Conservation (phyloP, 2,329 filamentous ascomycete genomes). For the Cylindrodendrum hubeiense region DNA sequence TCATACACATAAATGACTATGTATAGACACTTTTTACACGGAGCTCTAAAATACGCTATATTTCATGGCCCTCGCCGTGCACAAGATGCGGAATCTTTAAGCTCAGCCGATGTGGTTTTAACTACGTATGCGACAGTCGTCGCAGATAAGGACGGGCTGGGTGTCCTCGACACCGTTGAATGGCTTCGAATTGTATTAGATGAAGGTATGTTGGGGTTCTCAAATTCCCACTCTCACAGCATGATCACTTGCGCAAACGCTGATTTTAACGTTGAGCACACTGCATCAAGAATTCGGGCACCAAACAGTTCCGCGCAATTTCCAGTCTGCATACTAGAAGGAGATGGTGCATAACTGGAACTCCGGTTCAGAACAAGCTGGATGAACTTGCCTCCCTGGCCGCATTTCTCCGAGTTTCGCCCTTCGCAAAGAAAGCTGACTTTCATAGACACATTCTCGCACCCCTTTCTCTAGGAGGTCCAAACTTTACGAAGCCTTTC, state of each 20-base stretch:
- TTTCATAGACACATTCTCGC: constrained; percentile 14
- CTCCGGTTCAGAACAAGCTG: constrained; percentile 66
- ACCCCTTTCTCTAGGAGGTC: constrained; percentile 8
- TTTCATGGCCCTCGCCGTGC: constrained; percentile 54
- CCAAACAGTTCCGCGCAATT: constrained; percentile 57
- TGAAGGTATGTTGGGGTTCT: too few species aligned
- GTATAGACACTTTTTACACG: constrained; percentile 47
- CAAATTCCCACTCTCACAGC: too few species aligned
- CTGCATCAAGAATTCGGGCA: constrained; percentile 57
- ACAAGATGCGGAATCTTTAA: constrained; percentile 41
- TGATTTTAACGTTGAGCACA: too few species aligned
- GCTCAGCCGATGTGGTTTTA: constrained; percentile 55
- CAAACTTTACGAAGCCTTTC: constrained; percentile 10
- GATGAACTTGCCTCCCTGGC: constrained; percentile 55
- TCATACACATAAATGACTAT: background rate
- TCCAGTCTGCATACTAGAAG: constrained; percentile 54
- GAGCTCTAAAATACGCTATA: constrained; percentile 42
- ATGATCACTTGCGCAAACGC: too few species aligned
- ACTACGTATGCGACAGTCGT: constrained; percentile 62
- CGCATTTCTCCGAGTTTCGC: constrained; percentile 25
- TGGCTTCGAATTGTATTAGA: constrained; percentile 60
- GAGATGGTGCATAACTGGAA: constrained; percentile 66
- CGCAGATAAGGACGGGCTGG: constrained; percentile 46
- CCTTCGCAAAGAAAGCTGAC: background rate
- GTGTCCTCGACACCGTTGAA: constrained; percentile 46